These are phyloP conservation scores for Ormosia semicastrata DNA, from an alignment of 306 rosid genomes.

Conservation along the genomic window DNA sequence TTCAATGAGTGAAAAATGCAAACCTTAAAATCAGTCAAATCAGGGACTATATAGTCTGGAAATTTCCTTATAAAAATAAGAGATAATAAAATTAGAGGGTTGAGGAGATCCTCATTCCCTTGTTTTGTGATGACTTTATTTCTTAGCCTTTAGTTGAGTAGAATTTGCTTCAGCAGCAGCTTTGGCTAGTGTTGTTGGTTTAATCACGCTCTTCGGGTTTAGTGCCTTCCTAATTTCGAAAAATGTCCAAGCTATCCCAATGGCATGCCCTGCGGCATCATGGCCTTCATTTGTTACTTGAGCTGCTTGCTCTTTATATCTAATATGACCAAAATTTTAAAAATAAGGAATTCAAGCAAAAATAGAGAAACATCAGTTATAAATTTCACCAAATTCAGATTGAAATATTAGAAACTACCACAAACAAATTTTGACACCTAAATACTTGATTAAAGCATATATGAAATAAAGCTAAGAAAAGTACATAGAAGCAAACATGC, in stretches of 20 bases:
- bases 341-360: too few species aligned
- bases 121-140: background rate
- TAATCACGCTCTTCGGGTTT: slow-evolving; percentile 71
- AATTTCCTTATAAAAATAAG: too few species aligned
- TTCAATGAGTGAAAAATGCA: slow-evolving; percentile 22
- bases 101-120: background rate
- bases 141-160: slow-evolving; percentile 36
- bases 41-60: slow-evolving; percentile 64
- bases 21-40: slow-evolving; percentile 61
- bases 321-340: slow-evolving; percentile 30
- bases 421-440: too few species aligned
- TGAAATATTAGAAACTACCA: too few species aligned
- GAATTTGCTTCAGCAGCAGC: slow-evolving; percentile 59
- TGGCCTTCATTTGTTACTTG: slow-evolving; percentile 72
- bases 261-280: slow-evolving; percentile 80
- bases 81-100: background rate
- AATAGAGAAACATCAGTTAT: too few species aligned
- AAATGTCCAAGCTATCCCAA: slow-evolving; percentile 90
- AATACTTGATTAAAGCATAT: too few species aligned
- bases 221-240: slow-evolving; percentile 80
- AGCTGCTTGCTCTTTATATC: slow-evolving; percentile 80
- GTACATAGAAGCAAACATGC: too few species aligned
- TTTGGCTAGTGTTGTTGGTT: slow-evolving; percentile 70
- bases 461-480: too few species aligned
- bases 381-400: too few species aligned